Evolutionary conservation across 495 filamentous ascomycete genomes (phyloP).

Genomic region (Podospora appendiculata): DNA sequence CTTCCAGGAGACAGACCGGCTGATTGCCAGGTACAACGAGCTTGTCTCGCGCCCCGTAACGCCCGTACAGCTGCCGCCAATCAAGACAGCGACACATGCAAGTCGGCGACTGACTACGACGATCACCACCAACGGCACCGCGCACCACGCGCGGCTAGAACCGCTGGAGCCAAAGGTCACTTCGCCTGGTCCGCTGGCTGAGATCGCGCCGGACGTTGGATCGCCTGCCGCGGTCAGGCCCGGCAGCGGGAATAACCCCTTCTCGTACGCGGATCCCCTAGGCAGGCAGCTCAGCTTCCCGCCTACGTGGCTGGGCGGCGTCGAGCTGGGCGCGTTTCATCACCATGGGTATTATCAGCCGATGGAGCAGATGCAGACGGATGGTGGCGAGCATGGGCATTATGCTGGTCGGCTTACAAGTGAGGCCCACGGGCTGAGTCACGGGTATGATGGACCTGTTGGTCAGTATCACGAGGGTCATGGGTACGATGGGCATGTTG

Average conservation of each 20-base stretch:
- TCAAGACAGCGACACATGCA: not conserved
- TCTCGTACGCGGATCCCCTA: constrained; percentile 13
- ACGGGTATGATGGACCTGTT: too few relatives aligned
- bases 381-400: too few relatives aligned
- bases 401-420: too few relatives aligned
- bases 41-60: not conserved
- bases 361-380: too few relatives aligned
- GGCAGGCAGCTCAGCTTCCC: constrained; percentile 2
- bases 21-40: constrained; percentile 9
- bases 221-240: constrained; percentile 1
- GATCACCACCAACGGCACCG: not conserved
- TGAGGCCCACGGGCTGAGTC: too few relatives aligned
- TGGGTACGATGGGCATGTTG: too few relatives aligned
- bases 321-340: too few relatives aligned
- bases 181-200: constrained; percentile 12
- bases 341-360: too few relatives aligned
- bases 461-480: too few relatives aligned
- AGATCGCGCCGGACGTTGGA: constrained; percentile 15
- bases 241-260: constrained; percentile 3
- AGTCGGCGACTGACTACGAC: not conserved
- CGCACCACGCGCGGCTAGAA: constrained; percentile 1
- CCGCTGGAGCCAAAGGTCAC: constrained; percentile 15
- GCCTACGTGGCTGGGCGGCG: constrained; percentile 2
- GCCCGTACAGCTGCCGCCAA: constrained; percentile 2
- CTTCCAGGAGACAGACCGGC: constrained; percentile 8